Percentiles rank a stretch among this genome's conserved stretches.
phyloP scores from a whole-genome alignment of 1,284 basidiomycete genomes.

The Cutaneotrichosporon spelunceum region DNA sequence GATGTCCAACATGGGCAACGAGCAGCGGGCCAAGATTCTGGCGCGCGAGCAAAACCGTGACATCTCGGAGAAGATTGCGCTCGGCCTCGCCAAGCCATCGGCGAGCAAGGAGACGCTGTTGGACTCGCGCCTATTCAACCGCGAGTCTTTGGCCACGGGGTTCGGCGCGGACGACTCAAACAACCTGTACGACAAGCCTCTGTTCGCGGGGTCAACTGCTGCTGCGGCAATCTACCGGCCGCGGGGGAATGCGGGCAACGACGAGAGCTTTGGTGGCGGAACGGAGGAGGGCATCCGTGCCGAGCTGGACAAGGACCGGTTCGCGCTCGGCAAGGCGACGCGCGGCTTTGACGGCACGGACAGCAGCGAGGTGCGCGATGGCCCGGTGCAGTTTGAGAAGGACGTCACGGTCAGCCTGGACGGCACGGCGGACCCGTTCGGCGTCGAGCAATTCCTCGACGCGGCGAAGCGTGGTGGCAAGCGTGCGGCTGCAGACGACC shows the following conservation, averaged over 20 bases:
- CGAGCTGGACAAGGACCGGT: slow-evolving; percentile 89
- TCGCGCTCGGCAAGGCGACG: slow-evolving; percentile 77
- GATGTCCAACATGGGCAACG: slow-evolving; percentile 98
- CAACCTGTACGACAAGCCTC: slow-evolving; percentile 87
- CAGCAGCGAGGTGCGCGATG: slow-evolving; percentile 70
- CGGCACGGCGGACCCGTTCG: slow-evolving; percentile 78
- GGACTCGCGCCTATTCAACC: slow-evolving; percentile 95
- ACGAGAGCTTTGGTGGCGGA: slow-evolving; percentile 87
- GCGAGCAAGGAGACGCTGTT: slow-evolving; percentile 92
- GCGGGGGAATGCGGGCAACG: slow-evolving; percentile 73
- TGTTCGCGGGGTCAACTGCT: slow-evolving; percentile 93
- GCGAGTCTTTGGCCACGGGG: slow-evolving; percentile 73
- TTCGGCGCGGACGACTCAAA: slow-evolving; percentile 93
- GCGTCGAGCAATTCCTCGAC: slow-evolving; percentile 93
- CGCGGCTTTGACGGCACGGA: slow-evolving; percentile 72
- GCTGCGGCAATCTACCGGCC: slow-evolving; percentile 98
- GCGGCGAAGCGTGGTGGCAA: slow-evolving; percentile 93
- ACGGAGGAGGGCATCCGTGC: slow-evolving; percentile 89
- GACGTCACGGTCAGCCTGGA: slow-evolving; percentile 61
- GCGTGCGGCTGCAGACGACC: slow-evolving; percentile 57
- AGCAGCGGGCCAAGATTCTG: slow-evolving; percentile 91
- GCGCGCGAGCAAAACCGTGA: slow-evolving; percentile 93
- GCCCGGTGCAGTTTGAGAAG: slow-evolving; percentile 99
- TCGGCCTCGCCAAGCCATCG: slow-evolving; percentile 95
- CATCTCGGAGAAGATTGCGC: slow-evolving; percentile 97